These are phyloP conservation scores for Sclerotinia glacialis DNA, from an alignment of 2,329 filamentous ascomycete genomes.

Conservation along the genomic window DNA sequence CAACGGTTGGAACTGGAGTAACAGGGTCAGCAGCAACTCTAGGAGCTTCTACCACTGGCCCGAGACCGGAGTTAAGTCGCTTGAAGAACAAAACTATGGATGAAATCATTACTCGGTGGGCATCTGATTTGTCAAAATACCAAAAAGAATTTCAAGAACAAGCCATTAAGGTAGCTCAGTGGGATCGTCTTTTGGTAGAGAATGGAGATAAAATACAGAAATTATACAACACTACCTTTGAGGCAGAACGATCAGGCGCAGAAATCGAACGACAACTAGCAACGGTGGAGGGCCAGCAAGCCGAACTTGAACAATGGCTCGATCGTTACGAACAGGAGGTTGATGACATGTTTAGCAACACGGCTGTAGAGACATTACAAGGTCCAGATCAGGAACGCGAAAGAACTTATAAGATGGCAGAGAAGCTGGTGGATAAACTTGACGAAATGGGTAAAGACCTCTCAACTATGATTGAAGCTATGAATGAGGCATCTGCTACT, in stretches of 20 bases:
- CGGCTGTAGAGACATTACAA: slow-evolving; percentile 75
- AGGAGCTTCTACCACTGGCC: slow-evolving; percentile 74
- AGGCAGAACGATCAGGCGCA: slow-evolving; percentile 86
- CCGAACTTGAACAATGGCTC: slow-evolving; percentile 83
- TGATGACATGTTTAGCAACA: slow-evolving; percentile 79
- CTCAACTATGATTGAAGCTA: slow-evolving; percentile 95
- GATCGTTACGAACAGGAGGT: slow-evolving; percentile 91
- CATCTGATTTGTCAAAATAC: slow-evolving; percentile 89
- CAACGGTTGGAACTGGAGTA: not conserved
- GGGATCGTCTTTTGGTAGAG: slow-evolving; percentile 89
- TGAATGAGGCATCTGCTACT: slow-evolving; percentile 87
- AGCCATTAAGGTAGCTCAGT: slow-evolving; percentile 76
- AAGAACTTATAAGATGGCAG: slow-evolving; percentile 91
- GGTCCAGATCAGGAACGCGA: slow-evolving; percentile 95
- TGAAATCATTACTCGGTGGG: slow-evolving; percentile 96
- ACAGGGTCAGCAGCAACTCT: slow-evolving; percentile 41
- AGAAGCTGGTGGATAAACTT: slow-evolving; percentile 85
- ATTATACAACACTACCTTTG: slow-evolving; percentile 85
- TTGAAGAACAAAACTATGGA: slow-evolving; percentile 99
- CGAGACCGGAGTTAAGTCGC: slow-evolving; percentile 79
- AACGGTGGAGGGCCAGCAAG: slow-evolving; percentile 87
- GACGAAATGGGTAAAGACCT: slow-evolving; percentile 93
- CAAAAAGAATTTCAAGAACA: slow-evolving; percentile 95
- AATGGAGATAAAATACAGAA: slow-evolving; percentile 95
- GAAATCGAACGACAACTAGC: slow-evolving; percentile 92